phyloP scores from a whole-genome alignment of 768 basidiomycete species.

The Fistulinella prunicolor region DNA sequence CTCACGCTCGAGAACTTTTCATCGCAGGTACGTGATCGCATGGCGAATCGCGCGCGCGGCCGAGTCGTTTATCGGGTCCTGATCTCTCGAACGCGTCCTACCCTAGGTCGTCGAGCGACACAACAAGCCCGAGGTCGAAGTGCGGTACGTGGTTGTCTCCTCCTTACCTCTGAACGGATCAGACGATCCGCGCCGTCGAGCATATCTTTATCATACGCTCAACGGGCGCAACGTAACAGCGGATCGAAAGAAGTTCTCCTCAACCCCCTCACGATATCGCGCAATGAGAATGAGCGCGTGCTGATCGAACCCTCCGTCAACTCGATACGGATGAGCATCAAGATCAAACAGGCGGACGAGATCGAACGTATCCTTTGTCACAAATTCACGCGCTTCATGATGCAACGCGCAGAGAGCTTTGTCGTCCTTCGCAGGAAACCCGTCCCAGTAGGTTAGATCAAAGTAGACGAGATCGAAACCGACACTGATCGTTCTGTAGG shows the following conservation, averaged over 20 bases:
- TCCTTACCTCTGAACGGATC: too few species aligned
- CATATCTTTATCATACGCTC: too few species aligned
- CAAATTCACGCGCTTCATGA: slow-evolving; percentile 99
- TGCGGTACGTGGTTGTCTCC: slow-evolving; percentile 48
- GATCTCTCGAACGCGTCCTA: slow-evolving; percentile 1
- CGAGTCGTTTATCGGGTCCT: not conserved
- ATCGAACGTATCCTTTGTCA: slow-evolving; percentile 96
- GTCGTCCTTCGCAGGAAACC: slow-evolving; percentile 95
- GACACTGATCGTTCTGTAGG: slow-evolving; percentile 46
- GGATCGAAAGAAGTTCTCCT: slow-evolving; percentile 92
- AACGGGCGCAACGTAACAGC: slow-evolving; percentile 38
- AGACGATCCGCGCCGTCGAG: too few species aligned
- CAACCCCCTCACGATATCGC: slow-evolving; percentile 89
- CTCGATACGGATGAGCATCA: slow-evolving; percentile 94
- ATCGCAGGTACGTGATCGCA: slow-evolving; percentile 62
- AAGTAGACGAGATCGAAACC: slow-evolving; percentile 11
- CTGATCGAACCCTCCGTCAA: slow-evolving; percentile 97
- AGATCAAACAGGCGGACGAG: slow-evolving; percentile 99
- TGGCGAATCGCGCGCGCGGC: not conserved
- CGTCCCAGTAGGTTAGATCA: slow-evolving; percentile 58
- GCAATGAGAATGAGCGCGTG: slow-evolving; percentile 96
- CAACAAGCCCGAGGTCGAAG: slow-evolving; percentile 96
- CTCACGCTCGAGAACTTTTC: slow-evolving; percentile 97
- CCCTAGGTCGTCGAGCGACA: slow-evolving; percentile 89
- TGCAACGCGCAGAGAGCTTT: slow-evolving; percentile 97